Evolutionary conservation across 345 rosid species (phyloP).

Genomic region (Boechera retrofracta): DNA sequence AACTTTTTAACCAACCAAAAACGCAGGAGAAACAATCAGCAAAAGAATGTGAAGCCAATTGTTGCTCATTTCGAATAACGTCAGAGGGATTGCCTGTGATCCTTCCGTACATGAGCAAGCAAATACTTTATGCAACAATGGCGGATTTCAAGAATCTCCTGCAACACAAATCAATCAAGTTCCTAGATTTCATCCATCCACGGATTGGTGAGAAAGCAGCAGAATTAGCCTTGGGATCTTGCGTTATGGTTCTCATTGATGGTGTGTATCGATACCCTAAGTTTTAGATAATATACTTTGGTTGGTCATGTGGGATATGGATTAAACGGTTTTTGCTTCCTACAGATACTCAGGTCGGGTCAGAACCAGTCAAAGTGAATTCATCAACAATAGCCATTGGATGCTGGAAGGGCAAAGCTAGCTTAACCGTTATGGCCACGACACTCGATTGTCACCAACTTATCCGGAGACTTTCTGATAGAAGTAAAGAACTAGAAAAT

Average conservation of each 20-base stretch:
- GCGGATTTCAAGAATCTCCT: conserved; percentile 84
- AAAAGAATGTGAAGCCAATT: conserved; percentile 68
- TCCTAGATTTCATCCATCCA: conserved; percentile 62
- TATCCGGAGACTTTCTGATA: conserved; percentile 63
- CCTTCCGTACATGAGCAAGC: conserved; percentile 88
- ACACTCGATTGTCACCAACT: conserved; percentile 83
- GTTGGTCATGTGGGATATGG: neutral
- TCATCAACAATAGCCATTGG: conserved; percentile 77
- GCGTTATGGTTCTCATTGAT: conserved; percentile 66
- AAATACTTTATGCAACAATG: conserved; percentile 66
- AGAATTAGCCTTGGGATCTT: conserved; percentile 77
- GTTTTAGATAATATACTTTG: neutral
- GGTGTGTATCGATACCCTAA: conserved; percentile 52
- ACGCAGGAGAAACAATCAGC: conserved; percentile 88
- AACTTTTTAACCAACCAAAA: conserved; percentile 8
- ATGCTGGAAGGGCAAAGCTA: conserved; percentile 89
- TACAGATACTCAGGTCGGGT: conserved; percentile 49
- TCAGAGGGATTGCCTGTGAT: conserved; percentile 91
- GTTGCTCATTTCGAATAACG: conserved; percentile 88
- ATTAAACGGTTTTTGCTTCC: neutral
- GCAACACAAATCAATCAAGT: conserved; percentile 80
- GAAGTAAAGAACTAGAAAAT: conserved; percentile 30
- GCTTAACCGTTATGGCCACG: conserved; percentile 85
- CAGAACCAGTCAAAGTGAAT: conserved; percentile 50
- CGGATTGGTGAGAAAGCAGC: conserved; percentile 76